These are phyloP conservation scores for Physcomitrium patens DNA, from an alignment of 225 moss, liverwort and hornwort species.

Conservation along the genomic window DNA sequence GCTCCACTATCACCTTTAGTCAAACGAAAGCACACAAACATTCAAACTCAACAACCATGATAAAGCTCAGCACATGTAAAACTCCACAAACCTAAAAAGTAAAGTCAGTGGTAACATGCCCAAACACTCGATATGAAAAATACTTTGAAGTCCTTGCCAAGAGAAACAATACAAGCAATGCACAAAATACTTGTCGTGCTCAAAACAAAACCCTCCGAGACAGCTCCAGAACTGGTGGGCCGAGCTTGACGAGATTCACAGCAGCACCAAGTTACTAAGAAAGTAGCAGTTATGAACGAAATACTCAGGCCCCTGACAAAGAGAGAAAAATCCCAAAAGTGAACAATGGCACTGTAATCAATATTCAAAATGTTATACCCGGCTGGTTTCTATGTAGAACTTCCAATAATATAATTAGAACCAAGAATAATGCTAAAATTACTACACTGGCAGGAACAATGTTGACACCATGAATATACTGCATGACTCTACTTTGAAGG, in stretches of 20 bases:
- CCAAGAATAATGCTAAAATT: too few relatives aligned
- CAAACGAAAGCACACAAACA: background rate
- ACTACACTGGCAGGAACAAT: too few relatives aligned
- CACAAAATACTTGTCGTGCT: slow-evolving; percentile 49
- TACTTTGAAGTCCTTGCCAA: slow-evolving; percentile 87
- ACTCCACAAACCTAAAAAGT: background rate
- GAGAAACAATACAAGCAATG: slow-evolving; percentile 66
- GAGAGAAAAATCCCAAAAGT: background rate
- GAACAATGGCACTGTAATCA: too few relatives aligned
- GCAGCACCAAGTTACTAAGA: background rate
- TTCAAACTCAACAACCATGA: background rate
- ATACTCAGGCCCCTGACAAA: background rate
- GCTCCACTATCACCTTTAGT: too few relatives aligned
- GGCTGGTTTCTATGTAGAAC: too few relatives aligned
- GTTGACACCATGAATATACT: too few relatives aligned
- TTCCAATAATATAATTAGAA: too few relatives aligned
- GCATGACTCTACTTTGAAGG: too few relatives aligned
- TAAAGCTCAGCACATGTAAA: too few relatives aligned
- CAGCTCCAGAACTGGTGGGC: slow-evolving; percentile 78
- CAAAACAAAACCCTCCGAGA: slow-evolving; percentile 65
- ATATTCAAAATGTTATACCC: too few relatives aligned
- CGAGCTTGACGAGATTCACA: slow-evolving; percentile 39
- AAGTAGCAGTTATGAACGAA: background rate
- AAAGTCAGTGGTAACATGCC: accelerated
- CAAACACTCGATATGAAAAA: slow-evolving; percentile 59